Base-by-base conservation (phyloP, 108 stramenopile species). In the Cyclotella sp. region DNA sequence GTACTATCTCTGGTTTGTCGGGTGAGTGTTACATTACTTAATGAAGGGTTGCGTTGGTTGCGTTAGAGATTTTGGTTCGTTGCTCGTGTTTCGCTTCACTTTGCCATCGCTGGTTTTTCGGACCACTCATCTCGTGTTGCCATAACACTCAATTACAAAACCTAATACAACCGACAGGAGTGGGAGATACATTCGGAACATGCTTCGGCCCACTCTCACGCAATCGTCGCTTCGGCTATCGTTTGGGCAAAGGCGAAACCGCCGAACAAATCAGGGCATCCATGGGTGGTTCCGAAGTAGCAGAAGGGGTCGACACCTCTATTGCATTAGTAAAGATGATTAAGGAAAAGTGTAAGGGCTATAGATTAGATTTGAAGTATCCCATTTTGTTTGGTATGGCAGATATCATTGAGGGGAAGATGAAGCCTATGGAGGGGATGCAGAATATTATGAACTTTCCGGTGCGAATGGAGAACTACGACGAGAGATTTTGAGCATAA, bases 141-240 rank as follows among this genome's bases (percentile, higher is more conserved):
- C 24, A 24, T 19, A 24, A 26, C 13, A 34, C 0, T 69, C 14
- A 9, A 67, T 76, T 28, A 46, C 65, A 55, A 41, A 1, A 27
- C 15, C 63, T 29, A 16, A 14, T 12, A 57, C 8, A 42, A 12
- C 19, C 42, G 19, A 18, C 49, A 93, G 93, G 93, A n/a, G 97
- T 97, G 19, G 98, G 98, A 16, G 98, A 98, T 78, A 97, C 98
- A 8, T 98, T 98, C 73, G 98, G 96, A 16, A 98, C 98, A 16
- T 98, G 98, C 76, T 98, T 98, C 63, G 98, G 98, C 3, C 98
- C 98, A 15, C 82, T 98, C 53, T 95, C 94, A 8, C 86, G 98
- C 9, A 98, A 98, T 81, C 90, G 98, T 21, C 87, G 91, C 61
- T 94, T 97, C 74, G 98, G 98, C 12, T 93, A 90, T 63, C 86